Percentiles rank a stretch among this genome's conserved stretches.
Evolutionary conservation across 805 yeast species (phyloP).

Genomic region (Candida ipomoeae): DNA sequence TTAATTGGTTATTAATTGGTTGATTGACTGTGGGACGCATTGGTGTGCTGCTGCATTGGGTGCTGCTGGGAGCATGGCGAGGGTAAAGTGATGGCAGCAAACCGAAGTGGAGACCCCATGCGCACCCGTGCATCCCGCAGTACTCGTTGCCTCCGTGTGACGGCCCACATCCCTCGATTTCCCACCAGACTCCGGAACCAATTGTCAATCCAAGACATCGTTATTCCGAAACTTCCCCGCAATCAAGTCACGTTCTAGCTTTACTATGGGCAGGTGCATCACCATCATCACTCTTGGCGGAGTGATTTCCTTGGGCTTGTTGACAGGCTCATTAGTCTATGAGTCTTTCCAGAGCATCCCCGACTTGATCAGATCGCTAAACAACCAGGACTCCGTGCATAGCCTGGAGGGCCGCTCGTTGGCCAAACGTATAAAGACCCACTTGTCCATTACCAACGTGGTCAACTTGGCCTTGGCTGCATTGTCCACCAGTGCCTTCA

Average conservation of each 20-base stretch:
- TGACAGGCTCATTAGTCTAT: conserved; percentile 49
- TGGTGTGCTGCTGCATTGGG: no score
- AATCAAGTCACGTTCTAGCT: background rate
- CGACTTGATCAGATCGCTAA: conserved; percentile 25
- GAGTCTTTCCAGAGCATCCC: conserved; percentile 34
- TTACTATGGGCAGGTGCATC: conserved; percentile 32
- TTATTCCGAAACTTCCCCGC: background rate
- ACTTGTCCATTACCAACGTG: conserved; percentile 22
- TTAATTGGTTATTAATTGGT: no score
- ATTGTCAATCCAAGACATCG: background rate
- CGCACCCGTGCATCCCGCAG: conserved; percentile 3
- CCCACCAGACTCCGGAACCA: background rate
- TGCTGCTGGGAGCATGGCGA: background rate
- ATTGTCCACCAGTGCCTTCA: conserved; percentile 44
- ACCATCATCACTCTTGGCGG: conserved; percentile 57
- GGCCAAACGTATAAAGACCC: conserved; percentile 19
- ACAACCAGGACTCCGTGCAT: conserved; percentile 16
- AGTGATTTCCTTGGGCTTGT: conserved; percentile 62
- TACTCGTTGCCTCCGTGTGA: background rate
- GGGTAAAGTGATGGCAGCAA: no score
- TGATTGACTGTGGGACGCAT: no score
- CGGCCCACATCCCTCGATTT: background rate
- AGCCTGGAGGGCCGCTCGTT: conserved; percentile 11
- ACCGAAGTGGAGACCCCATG: no score
- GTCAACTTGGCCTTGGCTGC: conserved; percentile 42